phyloP scores from a whole-genome alignment of 352 stramenopile genomes.

The Phytophthora brassicae region DNA sequence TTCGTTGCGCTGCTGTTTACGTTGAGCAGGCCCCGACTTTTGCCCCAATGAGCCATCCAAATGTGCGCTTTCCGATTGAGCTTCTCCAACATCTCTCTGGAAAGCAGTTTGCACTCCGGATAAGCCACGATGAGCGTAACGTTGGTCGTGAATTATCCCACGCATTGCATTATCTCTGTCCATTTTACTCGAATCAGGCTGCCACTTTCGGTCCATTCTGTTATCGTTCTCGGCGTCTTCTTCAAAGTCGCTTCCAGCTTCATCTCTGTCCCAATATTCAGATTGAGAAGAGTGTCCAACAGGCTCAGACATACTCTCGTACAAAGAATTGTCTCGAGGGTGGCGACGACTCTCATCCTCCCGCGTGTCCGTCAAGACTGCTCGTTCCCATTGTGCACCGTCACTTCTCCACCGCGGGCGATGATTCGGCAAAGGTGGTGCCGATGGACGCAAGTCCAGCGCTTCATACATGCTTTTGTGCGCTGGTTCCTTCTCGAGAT shows the following conservation, averaged over 20 bases:
- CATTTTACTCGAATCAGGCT: background rate
- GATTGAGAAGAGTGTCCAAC: background rate
- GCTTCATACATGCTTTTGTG: constrained; percentile 54
- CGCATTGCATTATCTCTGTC: background rate
- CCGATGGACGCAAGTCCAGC: constrained; percentile 48
- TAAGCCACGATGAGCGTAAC: constrained; percentile 20
- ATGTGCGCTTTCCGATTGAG: background rate
- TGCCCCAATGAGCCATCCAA: background rate
- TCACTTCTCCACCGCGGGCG: constrained; percentile 15
- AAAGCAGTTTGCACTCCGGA: background rate
- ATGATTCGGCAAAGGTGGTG: constrained; percentile 30
- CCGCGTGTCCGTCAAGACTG: background rate
- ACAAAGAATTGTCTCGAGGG: constrained; percentile 8
- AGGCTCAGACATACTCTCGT: constrained; percentile 30
- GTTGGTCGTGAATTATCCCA: too few relatives aligned
- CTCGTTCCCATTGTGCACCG: constrained; percentile 11
- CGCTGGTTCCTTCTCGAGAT: constrained; percentile 34
- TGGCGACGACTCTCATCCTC: constrained; percentile 2
- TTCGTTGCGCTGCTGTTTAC: constrained; percentile 25
- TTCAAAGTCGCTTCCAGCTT: constrained; percentile 6
- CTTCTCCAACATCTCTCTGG: background rate
- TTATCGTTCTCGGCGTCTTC: constrained; percentile 10
- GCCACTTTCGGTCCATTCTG: background rate
- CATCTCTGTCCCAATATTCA: background rate
- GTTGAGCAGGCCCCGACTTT: constrained; percentile 7